These are phyloP conservation scores for Magnusiomyces fungicola DNA, from an alignment of 1,139 yeast genomes.

Conservation along the genomic window DNA sequence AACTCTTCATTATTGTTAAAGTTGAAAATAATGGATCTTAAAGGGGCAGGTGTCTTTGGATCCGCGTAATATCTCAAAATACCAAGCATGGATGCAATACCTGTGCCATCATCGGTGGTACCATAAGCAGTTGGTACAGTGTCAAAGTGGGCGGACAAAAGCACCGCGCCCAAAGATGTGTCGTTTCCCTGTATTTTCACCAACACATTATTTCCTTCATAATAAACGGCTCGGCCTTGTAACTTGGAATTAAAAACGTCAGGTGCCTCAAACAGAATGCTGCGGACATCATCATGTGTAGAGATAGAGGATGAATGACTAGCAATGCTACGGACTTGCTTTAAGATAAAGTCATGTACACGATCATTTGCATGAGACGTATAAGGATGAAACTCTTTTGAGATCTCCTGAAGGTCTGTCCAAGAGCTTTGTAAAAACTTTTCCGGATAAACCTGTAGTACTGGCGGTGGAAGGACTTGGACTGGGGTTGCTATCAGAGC, in stretches of 20 bases:
- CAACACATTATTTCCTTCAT: constrained; percentile 70
- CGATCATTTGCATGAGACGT: constrained; percentile 66
- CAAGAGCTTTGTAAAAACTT: constrained; percentile 45
- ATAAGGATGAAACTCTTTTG: constrained; percentile 66
- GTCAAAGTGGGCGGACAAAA: constrained; percentile 82
- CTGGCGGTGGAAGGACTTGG: constrained; percentile 15
- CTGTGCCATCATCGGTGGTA: constrained; percentile 90
- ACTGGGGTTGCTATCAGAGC: constrained; percentile 10
- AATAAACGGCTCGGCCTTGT: constrained; percentile 49
- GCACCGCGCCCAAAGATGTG: constrained; percentile 51
- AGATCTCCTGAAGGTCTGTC: constrained; percentile 63
- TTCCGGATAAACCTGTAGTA: constrained; percentile 17
- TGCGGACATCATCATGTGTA: constrained; percentile 44
- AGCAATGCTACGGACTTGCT: constrained; percentile 36
- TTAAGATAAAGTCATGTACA: constrained; percentile 60
- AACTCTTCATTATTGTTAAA: constrained; percentile 89
- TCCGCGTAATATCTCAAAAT: constrained; percentile 46
- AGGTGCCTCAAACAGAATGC: constrained; percentile 42
- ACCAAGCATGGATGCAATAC: constrained; percentile 78
- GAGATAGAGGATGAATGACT: constrained; percentile 33
- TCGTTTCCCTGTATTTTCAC: constrained; percentile 65
- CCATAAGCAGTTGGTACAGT: constrained; percentile 85
- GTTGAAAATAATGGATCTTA: constrained; percentile 68
- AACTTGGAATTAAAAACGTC: constrained; percentile 40
- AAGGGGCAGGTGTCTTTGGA: constrained; percentile 44